Evolutionary conservation across 805 yeast genomes (phyloP).

Genomic region (Ogataea trehalophila): DNA sequence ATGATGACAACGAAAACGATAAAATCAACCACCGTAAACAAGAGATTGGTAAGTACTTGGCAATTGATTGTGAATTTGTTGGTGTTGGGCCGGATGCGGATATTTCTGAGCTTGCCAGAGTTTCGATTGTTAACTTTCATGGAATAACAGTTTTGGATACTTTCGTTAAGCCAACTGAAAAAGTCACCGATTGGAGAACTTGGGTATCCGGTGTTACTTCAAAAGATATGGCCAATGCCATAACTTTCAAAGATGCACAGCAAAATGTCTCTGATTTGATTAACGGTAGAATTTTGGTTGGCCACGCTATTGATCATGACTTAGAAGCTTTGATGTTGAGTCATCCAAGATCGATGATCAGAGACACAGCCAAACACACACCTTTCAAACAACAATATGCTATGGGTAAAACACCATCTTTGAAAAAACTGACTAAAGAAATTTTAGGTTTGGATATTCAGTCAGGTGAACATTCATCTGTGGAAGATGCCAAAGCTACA

Average conservation of each 20-base stretch:
- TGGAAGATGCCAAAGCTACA: slow-evolving; percentile 86
- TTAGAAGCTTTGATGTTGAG: slow-evolving; percentile 59
- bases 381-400: slow-evolving; percentile 55
- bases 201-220: slow-evolving; percentile 87
- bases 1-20: slow-evolving; percentile 5
- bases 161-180: slow-evolving; percentile 70
- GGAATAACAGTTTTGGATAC: slow-evolving; percentile 70
- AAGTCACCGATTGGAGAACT: slow-evolving; percentile 87
- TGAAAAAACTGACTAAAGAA: slow-evolving; percentile 59
- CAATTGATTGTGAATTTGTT: slow-evolving; percentile 93
- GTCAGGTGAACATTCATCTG: slow-evolving; percentile 73
- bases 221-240: slow-evolving; percentile 60
- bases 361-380: slow-evolving; percentile 69
- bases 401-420: slow-evolving; percentile 66
- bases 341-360: slow-evolving; percentile 56
- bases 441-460: slow-evolving; percentile 62
- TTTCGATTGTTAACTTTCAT: slow-evolving; percentile 78
- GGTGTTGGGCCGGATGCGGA: slow-evolving; percentile 77
- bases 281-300: slow-evolving; percentile 58
- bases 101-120: slow-evolving; percentile 75
- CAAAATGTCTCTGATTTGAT: slow-evolving; percentile 46
- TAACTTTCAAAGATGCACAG: slow-evolving; percentile 65
- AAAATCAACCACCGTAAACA: slow-evolving; percentile 19
- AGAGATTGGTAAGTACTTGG: slow-evolving; percentile 65
- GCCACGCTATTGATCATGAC: slow-evolving; percentile 84